Base-by-base conservation (phyloP, 2,329 filamentous ascomycete species). In the Colletotrichum lupini region DNA sequence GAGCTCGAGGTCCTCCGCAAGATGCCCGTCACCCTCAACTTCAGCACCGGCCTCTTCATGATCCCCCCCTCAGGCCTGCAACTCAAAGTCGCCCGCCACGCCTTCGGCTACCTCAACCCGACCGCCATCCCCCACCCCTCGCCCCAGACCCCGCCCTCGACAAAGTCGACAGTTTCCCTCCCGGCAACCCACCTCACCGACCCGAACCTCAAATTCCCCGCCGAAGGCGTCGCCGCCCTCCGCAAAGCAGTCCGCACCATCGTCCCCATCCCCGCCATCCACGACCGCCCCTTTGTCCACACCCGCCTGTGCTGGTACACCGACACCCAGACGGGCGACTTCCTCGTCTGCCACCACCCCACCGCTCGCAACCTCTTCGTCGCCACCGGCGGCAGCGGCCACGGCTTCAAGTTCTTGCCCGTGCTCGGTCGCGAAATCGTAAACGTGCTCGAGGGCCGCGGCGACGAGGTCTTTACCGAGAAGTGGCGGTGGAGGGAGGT, bases 271-370 rank as follows among this genome's bases (percentile, higher is more conserved):
- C 83, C 83, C 7, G 85, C 85, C 11, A 85, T 94, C 22, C 86
- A 85, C 62, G 85, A 87, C 28, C 85, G 92, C 30, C 88, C 90
- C 1, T 94, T 93, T 83, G 82, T 83, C 71, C 84, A 85, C 66
- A 92, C 90, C 2, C 86, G 92, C 28, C 82, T 94, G 66, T 95
- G 93, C 83, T 95, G 93, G 93, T 95, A 95, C 80, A 91, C 90
- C 5, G 93, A 95, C 82, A 95, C 93, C 77, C 87, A 90, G 8
- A 90, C 89, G 22, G 92, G 90, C 26, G 91, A 95, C 79, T 95
- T 93, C 83, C 86, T 95, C 67, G 86, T 94, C 73, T 89, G 92
- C 78, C 91, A 92, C 80, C 92, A 94, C 77, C 92, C 93, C 0
- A 82, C 85, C 19, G 89, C 89, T 81, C 79, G 85, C 69, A 86